phyloP scores from a whole-genome alignment of 2,329 filamentous ascomycete species.

The Verticillium nubilum region DNA sequence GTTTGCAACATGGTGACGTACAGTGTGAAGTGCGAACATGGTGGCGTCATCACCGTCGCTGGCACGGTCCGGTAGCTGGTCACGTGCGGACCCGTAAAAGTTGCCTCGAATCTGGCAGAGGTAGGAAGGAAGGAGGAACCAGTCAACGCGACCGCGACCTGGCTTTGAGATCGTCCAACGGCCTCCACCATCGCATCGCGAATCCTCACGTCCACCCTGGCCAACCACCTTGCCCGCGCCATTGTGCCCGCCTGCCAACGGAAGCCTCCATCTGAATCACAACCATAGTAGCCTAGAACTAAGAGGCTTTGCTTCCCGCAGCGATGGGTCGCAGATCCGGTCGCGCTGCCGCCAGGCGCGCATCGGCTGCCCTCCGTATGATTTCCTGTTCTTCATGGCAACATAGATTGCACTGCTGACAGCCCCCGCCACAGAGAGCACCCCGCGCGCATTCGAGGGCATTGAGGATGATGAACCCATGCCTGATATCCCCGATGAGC shows the following conservation, averaged over 20 bases:
- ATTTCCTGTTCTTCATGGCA: constrained; percentile 10
- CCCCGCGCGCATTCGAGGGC: constrained; percentile 31
- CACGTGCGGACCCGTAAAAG: too few species aligned
- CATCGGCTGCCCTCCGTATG: constrained; percentile 48
- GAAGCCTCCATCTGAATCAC: too few species aligned
- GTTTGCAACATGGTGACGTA: too few species aligned
- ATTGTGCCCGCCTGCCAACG: not conserved
- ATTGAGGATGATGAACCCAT: constrained; percentile 34
- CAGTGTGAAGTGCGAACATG: too few species aligned
- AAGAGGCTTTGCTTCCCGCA: constrained; percentile 4
- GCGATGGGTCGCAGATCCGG: constrained; percentile 41
- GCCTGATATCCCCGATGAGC: constrained; percentile 21
- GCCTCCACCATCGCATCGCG: too few species aligned
- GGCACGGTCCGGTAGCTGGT: too few species aligned
- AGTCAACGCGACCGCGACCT: too few species aligned
- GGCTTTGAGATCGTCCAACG: too few species aligned
- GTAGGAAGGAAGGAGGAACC: too few species aligned
- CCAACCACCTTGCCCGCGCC: not conserved
- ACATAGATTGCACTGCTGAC: not conserved
- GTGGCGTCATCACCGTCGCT: too few species aligned
- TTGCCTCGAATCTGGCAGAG: too few species aligned
- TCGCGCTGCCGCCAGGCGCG: constrained; percentile 48
- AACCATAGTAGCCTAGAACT: not conserved
- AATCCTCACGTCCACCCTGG: too few species aligned
- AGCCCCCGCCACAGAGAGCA: constrained; percentile 27